Conservation (phyloP, 495 filamentous ascomycete species). For the Ramalina peruviana region DNA sequence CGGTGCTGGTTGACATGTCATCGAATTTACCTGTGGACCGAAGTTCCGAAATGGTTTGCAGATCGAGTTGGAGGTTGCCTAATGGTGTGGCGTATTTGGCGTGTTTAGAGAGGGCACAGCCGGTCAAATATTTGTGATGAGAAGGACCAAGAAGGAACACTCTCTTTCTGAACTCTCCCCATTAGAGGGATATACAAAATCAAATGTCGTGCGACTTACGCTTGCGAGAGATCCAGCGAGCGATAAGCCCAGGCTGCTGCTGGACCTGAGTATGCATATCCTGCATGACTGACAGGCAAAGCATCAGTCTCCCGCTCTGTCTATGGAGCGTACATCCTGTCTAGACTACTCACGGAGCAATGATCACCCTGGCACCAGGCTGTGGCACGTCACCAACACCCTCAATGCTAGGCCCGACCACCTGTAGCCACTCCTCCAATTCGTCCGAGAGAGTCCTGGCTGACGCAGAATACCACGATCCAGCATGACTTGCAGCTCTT, state of each 20-base stretch:
- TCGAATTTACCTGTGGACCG: slow-evolving; percentile 50
- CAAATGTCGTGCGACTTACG: slow-evolving; percentile 32
- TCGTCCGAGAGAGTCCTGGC: slow-evolving; percentile 44
- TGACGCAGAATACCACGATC: slow-evolving; percentile 74
- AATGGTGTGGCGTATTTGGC: slow-evolving; percentile 73
- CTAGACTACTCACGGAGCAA: slow-evolving; percentile 69
- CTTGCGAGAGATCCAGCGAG: slow-evolving; percentile 66
- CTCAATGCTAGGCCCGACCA: slow-evolving; percentile 52
- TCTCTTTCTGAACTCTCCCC: slow-evolving; percentile 45
- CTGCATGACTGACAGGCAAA: slow-evolving; percentile 60
- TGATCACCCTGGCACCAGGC: slow-evolving; percentile 70
- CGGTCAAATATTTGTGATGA: slow-evolving; percentile 69
- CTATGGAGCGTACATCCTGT: slow-evolving; percentile 7
- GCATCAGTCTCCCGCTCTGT: slow-evolving; percentile 1
- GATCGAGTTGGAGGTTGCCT: slow-evolving; percentile 65
- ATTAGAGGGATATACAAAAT: not conserved
- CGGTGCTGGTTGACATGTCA: slow-evolving; percentile 53
- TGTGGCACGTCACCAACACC: slow-evolving; percentile 49
- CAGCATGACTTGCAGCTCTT: slow-evolving; percentile 55
- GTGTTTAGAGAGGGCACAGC: slow-evolving; percentile 63
- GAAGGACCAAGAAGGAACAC: slow-evolving; percentile 92
- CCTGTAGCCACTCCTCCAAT: slow-evolving; percentile 65
- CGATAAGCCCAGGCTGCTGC: slow-evolving; percentile 95
- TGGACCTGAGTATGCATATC: slow-evolving; percentile 88
- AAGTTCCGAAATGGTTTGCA: slow-evolving; percentile 47